Conservation (phyloP, 1,284 basidiomycete species). For the Waitea zeae region DNA sequence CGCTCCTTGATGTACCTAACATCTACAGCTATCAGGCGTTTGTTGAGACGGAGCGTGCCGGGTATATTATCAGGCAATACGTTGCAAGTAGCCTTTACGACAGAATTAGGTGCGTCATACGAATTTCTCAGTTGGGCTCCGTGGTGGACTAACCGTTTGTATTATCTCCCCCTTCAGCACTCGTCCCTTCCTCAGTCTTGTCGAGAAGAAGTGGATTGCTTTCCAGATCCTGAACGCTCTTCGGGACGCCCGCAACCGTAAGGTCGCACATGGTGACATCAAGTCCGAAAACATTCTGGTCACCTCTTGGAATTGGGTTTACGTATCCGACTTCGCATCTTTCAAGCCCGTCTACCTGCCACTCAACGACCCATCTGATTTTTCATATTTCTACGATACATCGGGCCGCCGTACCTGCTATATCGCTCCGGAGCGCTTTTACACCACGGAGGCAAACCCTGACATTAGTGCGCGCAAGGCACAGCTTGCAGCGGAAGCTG, state of each 20-base stretch:
- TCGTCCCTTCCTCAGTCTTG: constrained; percentile 77
- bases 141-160: constrained; percentile 1
- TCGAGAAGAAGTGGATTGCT: constrained; percentile 98
- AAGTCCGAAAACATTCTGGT: constrained; percentile 97
- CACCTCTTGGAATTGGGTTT: constrained; percentile 91
- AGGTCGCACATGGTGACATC: constrained; percentile 92
- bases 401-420: constrained; percentile 90
- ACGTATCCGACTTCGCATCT: constrained; percentile 91
- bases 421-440: constrained; percentile 93
- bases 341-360: constrained; percentile 96
- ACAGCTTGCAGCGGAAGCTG: constrained; percentile 22
- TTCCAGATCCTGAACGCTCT: constrained; percentile 87
- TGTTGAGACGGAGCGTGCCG: constrained; percentile 91
- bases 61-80: constrained; percentile 93
- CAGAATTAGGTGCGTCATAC: constrained; percentile 68
- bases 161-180: constrained; percentile 38
- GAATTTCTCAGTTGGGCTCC: no score
- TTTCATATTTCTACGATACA: constrained; percentile 96
- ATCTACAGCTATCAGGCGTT: constrained; percentile 84
- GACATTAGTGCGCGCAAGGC: constrained; percentile 52
- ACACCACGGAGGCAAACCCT: constrained; percentile 49
- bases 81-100: constrained; percentile 92
- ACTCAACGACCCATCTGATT: constrained; percentile 93
- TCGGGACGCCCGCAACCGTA: constrained; percentile 64
- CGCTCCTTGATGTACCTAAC: constrained; percentile 72